phyloP scores from a whole-genome alignment of 225 moss, liverwort and hornwort species.

The Physcomitrium patens region DNA sequence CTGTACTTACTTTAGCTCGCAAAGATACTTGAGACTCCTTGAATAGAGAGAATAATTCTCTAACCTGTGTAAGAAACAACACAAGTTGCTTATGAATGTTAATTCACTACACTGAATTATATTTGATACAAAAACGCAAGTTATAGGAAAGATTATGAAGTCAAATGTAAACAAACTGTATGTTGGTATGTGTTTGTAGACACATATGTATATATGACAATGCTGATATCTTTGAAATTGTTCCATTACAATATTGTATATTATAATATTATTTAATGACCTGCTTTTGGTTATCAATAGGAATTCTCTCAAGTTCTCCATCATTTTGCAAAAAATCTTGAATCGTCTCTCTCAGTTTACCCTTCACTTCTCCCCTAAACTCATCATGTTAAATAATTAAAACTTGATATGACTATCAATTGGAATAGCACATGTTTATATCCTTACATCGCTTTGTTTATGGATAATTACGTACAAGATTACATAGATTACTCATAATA shows the following conservation, averaged over 20 bases:
- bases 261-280: not conserved
- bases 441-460: not conserved
- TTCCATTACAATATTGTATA: too few relatives aligned
- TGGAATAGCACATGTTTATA: not conserved
- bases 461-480: not conserved
- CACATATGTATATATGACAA: too few relatives aligned
- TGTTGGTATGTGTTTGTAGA: too few relatives aligned
- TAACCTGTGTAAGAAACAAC: slow-evolving; percentile 54
- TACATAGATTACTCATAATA: too few relatives aligned
- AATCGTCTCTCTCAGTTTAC: slow-evolving; percentile 14
- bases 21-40: slow-evolving; percentile 91
- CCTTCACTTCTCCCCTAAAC: slow-evolving; percentile 34
- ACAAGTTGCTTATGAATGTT: too few relatives aligned
- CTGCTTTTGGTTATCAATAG: slow-evolving; percentile 43
- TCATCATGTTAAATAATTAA: not conserved
- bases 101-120: too few relatives aligned
- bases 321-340: slow-evolving; percentile 43
- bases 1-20: slow-evolving; percentile 49
- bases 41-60: slow-evolving; percentile 81
- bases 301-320: slow-evolving; percentile 44
- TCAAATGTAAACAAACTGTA: too few relatives aligned
- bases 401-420: not conserved
- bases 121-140: too few relatives aligned
- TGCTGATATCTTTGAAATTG: too few relatives aligned
- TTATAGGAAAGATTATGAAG: too few relatives aligned